Evolutionary conservation across 805 yeast species (phyloP).

Genomic region (Sugiyamaella chiloensis): DNA sequence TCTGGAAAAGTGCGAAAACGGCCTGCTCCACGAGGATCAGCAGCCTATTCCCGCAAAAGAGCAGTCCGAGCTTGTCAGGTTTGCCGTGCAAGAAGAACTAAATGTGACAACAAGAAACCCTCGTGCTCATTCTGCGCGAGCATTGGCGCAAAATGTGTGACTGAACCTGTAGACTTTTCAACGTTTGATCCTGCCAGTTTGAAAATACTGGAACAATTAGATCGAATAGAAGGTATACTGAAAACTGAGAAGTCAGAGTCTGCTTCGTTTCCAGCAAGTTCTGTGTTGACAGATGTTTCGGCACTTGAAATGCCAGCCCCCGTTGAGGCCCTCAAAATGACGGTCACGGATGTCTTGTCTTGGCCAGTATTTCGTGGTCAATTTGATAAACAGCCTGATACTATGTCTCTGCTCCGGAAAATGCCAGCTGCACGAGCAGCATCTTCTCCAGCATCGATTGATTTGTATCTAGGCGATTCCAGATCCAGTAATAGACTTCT

Average conservation of each 20-base stretch:
- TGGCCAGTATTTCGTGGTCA: neutral
- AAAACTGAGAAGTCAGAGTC: neutral
- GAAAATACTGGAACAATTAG: neutral
- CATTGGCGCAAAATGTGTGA: slow-evolving; percentile 1
- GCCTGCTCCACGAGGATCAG: neutral
- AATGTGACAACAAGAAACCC: slow-evolving; percentile 2
- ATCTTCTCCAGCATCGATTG: neutral
- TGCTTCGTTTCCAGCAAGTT: neutral
- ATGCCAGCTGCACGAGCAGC: neutral
- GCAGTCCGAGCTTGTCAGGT: slow-evolving; percentile 1
- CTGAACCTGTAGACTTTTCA: neutral
- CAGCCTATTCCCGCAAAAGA: neutral
- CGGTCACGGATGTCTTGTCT: neutral
- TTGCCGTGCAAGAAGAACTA: slow-evolving; percentile 1
- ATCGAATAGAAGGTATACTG: neutral
- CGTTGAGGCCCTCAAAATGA: neutral
- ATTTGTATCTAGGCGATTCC: neutral
- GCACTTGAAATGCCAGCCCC: neutral
- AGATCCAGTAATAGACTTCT: neutral
- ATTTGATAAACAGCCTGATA: neutral
- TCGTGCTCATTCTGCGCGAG: neutral
- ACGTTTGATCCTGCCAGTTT: slow-evolving; percentile 3
- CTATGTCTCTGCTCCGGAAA: neutral
- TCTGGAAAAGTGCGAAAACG: too few relatives aligned
- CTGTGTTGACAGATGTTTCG: neutral